These are phyloP conservation scores for Aspergillus nidulans DNA, from an alignment of 495 filamentous ascomycete species.

Conservation along the genomic window DNA sequence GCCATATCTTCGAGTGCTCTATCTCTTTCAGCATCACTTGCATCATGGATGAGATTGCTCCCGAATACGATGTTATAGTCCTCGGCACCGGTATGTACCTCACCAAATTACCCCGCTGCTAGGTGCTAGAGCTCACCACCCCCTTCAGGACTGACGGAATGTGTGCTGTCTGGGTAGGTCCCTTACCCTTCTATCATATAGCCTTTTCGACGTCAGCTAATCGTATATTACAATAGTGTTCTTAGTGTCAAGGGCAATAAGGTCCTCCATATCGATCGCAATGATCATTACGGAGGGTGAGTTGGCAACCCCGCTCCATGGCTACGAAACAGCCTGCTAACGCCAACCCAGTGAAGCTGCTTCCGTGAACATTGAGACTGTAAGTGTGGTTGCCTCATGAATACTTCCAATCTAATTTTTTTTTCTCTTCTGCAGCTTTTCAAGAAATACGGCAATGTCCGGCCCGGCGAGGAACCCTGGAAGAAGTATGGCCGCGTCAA, in stretches of 20 bases:
- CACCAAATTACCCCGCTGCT: constrained; percentile 38
- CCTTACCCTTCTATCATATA: not conserved
- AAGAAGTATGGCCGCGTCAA: constrained; percentile 93
- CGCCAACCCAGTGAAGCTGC: constrained; percentile 71
- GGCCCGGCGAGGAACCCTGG: constrained; percentile 84
- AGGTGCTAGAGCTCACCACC: constrained; percentile 28
- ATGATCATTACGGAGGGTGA: constrained; percentile 97
- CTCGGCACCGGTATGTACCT: constrained; percentile 82
- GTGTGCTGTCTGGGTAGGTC: constrained; percentile 89
- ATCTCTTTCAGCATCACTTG: constrained; percentile 14
- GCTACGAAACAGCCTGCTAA: constrained; percentile 27
- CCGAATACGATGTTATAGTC: constrained; percentile 97
- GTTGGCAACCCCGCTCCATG: constrained; percentile 32
- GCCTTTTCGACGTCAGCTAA: not conserved
- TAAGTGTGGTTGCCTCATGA: constrained; percentile 36
- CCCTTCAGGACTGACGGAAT: constrained; percentile 84
- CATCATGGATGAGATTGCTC: constrained; percentile 91
- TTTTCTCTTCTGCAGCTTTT: constrained; percentile 61
- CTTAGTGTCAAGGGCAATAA: constrained; percentile 98
- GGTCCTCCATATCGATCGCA: constrained; percentile 97
- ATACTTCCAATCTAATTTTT: constrained; percentile 15
- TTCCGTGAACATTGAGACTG: constrained; percentile 89
- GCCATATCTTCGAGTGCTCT: constrained; percentile 18
- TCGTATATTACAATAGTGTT: constrained; percentile 52
- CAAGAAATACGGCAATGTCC: constrained; percentile 86